Evolutionary conservation across 2,329 filamentous ascomycete genomes (phyloP), one percentile per base, ranked within the genome.

Genomic region (Cryphonectria radicalis): DNA sequence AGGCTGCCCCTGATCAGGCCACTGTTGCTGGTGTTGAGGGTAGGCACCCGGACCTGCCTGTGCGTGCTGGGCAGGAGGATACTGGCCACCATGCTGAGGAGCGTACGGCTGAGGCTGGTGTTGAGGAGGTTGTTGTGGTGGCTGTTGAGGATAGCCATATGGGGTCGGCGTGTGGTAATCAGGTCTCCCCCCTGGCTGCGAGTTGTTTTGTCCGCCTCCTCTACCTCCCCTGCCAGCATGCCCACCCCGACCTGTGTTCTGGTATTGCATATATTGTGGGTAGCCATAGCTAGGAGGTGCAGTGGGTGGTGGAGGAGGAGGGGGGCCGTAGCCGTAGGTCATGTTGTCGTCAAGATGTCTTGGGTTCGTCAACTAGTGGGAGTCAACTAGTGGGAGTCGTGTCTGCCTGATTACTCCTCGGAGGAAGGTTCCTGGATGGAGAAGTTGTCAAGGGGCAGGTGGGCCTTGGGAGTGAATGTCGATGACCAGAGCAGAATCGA

Each of bases 261-360:
- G 80, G 68, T 81, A 81, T 59, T 80, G 78, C 70, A 83, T 84
- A 8, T 85, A 87, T 46, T 78, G 80, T 14, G 77, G 74, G 53
- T 80, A 79, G 69, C 78, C 76, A 62, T 77, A 74, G 72, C 79
- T 63, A 17, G 72, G 63, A 55, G 70, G 66, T 17, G 80, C 74
- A 11, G 79, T 74, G 11, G 78, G 77, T 37, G 81, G 85, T 5
- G 85, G 82, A 25, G 86, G 85, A 17, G 86, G 86, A 69, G 86
- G 85, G 32, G 85, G 86, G n/a, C 82, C 86, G 81, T 88, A 88
- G 68, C 83, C 84, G 80, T 88, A 88, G 43, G 85, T 81, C 85
- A 87, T 87, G 66, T 70, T 71, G 72, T 69, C 42, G 67, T 50
- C 63, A 35, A n/a, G 35, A 40, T 35, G 43, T 22, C 50, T 32